Conservation (phyloP, 2,329 filamentous ascomycete genomes). For the Xylaria sp. region DNA sequence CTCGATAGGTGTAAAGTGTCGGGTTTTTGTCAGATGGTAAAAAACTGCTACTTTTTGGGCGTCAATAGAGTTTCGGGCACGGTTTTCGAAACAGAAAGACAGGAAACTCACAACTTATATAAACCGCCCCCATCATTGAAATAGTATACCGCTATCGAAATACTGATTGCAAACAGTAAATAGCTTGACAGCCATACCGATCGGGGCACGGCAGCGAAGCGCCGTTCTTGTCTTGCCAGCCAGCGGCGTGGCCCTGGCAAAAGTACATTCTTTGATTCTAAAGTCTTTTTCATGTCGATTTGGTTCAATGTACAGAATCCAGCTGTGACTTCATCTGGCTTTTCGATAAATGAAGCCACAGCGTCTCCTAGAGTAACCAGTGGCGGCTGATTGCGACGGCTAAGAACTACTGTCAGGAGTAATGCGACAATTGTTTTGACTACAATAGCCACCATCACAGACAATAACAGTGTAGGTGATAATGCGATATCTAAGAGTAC, state of each 20-base stretch:
- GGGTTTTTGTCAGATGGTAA: not conserved
- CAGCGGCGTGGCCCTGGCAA: not conserved
- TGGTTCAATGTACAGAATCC: constrained; percentile 1
- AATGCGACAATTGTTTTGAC: constrained; percentile 1
- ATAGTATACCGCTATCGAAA: not conserved
- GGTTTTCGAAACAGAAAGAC: not conserved
- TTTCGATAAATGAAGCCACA: constrained; percentile 14
- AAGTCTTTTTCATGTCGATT: not conserved
- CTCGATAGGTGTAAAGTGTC: not conserved
- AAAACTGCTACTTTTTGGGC: not conserved
- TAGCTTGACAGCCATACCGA: constrained; percentile 3
- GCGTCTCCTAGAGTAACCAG: constrained; percentile 17
- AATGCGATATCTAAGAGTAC: not conserved
- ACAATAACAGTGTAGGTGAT: not conserved
- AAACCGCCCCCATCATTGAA: not conserved
- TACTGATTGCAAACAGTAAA: not conserved
- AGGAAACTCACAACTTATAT: not conserved
- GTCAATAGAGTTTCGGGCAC: not conserved
- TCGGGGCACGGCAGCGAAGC: not conserved
- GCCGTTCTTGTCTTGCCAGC: not conserved
- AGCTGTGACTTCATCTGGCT: not conserved
- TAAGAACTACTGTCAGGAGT: not conserved
- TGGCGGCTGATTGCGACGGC: not conserved
- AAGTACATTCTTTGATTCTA: not conserved
- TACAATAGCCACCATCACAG: not conserved